Evolutionary conservation across 164 flowering plant species (phyloP), one percentile per base, ranked within the genome.

Genomic region (Sextonia rubra): DNA sequence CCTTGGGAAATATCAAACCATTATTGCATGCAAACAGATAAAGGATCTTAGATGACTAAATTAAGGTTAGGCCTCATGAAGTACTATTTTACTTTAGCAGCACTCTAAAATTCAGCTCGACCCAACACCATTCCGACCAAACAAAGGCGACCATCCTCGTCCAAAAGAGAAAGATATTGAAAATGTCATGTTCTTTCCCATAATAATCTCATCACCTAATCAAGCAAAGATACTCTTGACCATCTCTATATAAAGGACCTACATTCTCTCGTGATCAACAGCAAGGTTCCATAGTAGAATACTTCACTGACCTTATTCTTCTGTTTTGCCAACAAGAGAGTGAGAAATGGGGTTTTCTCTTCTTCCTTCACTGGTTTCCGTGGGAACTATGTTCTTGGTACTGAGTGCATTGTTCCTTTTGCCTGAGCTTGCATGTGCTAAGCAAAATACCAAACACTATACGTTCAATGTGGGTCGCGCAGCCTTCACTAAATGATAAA

Each of bases 101-200:
- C 75, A 73, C 75, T 73, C 75, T 66, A 64, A 32, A 73, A 64
- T 66, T 52, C 63, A 73, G 64, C 64, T 71, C 67, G 73, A 71
- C 60, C 44, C 69, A 55, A 29, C 70, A 14, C 20, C 61, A n/a
- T 63, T 11, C 66, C 56, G 24, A 63, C 23, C 60, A 32, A 37
- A 20, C 55, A n/a, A 44, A 64, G 32, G 15, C 1, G 47, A 56
- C 47, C 11, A 44, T 32, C 65, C 52, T 63, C 8, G 44, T 37
- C 8, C 44, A 37, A 37, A 37, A 37, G 11, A 37, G 44, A 37
- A 9, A 37, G 0, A 37, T 37, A 37, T 37, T 37, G 8, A 37
- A 23, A 8, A 26, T 37, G 58, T 56, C 47, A 44, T 58, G 44
- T 71, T 64, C 47, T n/a, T 23, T 25, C 22, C 47, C 17, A 26